These are phyloP conservation scores for Marasmius oreades DNA, from an alignment of 1,284 basidiomycete species.

Conservation along the genomic window DNA sequence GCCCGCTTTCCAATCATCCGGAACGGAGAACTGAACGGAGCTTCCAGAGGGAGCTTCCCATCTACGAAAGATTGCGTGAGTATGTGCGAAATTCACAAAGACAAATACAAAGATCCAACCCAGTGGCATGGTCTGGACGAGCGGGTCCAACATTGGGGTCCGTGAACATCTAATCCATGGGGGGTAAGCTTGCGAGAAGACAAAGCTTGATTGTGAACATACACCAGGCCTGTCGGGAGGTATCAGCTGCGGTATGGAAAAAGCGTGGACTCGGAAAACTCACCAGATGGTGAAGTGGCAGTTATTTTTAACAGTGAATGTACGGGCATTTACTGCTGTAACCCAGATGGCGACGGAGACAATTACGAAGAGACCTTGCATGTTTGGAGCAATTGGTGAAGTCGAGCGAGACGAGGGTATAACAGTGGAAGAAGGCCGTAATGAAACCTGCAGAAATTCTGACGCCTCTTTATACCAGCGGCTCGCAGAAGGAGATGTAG, in stretches of 20 bases:
- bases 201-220: background rate
- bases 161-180: conserved; percentile 41
- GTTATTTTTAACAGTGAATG: conserved; percentile 34
- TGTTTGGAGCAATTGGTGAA: too few species aligned
- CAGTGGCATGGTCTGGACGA: conserved; percentile 32
- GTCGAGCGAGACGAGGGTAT: too few species aligned
- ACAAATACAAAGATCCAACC: conserved; percentile 21
- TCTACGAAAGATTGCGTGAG: conserved; percentile 15
- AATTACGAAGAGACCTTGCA: background rate
- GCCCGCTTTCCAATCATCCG: conserved; percentile 46
- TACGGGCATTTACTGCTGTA: conserved; percentile 27
- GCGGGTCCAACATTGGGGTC: conserved; percentile 34
- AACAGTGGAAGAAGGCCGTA: too few species aligned
- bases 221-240: conserved; percentile 31
- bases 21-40: conserved; percentile 36
- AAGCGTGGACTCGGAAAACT: background rate
- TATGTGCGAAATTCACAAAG: background rate
- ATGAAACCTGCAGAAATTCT: too few species aligned
- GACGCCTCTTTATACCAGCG: too few species aligned
- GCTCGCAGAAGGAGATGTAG: too few species aligned
- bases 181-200: background rate
- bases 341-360: background rate
- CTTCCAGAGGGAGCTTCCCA: conserved; percentile 39
- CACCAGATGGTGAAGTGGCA: conserved; percentile 45
- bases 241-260: background rate